Conservation (phyloP, 2,329 filamentous ascomycete genomes). For the Microcyclospora tardicrescens region DNA sequence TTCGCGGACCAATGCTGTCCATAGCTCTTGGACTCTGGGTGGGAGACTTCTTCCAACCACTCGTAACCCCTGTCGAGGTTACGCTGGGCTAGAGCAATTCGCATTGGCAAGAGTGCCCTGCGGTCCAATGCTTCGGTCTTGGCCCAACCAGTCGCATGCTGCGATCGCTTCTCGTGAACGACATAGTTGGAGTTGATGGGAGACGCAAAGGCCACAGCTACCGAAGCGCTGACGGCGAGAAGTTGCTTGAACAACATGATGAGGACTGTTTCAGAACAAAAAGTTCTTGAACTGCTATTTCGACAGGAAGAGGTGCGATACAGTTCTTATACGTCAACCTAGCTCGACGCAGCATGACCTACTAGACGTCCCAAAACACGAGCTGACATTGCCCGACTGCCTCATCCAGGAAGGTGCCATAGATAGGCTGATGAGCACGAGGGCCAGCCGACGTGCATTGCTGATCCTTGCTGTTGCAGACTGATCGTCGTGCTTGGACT, state of each 20-base stretch:
- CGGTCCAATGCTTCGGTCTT: conserved; percentile 15
- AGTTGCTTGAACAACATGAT: conserved; percentile 13
- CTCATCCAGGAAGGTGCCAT: no score
- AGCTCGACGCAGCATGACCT: no score
- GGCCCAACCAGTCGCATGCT: conserved; percentile 17
- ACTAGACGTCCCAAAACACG: no score
- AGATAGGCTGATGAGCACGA: no score
- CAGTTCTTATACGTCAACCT: no score
- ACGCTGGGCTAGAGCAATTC: conserved; percentile 22
- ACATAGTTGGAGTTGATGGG: conserved; percentile 12
- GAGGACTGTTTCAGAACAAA: not conserved
- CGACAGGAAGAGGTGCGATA: no score
- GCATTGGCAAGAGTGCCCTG: conserved; percentile 21
- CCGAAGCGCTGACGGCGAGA: conserved; percentile 8
- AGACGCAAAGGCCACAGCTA: conserved; percentile 10
- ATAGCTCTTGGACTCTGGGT: conserved; percentile 30
- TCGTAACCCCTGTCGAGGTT: conserved; percentile 22
- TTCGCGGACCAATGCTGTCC: conserved; percentile 32
- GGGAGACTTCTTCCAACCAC: conserved; percentile 27
- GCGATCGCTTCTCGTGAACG: conserved; percentile 21
- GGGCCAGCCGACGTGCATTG: no score
- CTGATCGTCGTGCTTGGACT: no score
- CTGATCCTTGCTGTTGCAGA: no score
- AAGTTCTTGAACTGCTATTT: no score
- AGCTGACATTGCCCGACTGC: no score